These are phyloP conservation scores for Populus hybrid DNA, from an alignment of 441 rosid genomes.

Conservation along the genomic window DNA sequence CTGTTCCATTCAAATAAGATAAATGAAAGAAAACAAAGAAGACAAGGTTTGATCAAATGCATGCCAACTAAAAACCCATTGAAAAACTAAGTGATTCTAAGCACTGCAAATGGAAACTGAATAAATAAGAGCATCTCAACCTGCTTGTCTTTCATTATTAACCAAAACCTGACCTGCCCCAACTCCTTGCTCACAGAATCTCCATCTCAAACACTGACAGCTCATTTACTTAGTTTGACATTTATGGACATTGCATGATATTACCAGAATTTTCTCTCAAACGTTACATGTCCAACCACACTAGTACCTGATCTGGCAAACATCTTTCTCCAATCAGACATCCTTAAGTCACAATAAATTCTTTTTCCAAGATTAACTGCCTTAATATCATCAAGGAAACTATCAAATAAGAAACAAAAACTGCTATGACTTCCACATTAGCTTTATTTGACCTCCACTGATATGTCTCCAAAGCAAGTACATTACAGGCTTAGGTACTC, in stretches of 20 bases:
- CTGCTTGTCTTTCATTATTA: neutral
- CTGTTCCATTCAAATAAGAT: neutral
- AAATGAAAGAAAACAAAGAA: neutral
- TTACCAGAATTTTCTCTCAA: neutral
- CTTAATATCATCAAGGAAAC: neutral
- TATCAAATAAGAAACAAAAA: neutral
- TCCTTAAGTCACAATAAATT: neutral
- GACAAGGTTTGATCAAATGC: neutral
- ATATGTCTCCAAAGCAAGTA: neutral
- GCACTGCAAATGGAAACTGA: neutral
- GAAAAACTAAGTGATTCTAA: neutral
- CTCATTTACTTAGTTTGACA: neutral
- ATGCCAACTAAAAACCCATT: neutral
- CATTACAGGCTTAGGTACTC: neutral
- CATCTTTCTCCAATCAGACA: neutral
- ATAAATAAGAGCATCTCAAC: neutral
- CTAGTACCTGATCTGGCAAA: neutral
- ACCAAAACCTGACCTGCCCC: neutral
- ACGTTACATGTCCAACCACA: neutral
- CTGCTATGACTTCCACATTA: neutral
- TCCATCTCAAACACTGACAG: neutral
- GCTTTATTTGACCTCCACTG: neutral
- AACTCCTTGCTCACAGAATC: neutral
- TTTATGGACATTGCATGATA: neutral
- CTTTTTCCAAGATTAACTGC: neutral